Conservation (phyloP, 2,329 filamentous ascomycete species). For the Fusarium tupiense region DNA sequence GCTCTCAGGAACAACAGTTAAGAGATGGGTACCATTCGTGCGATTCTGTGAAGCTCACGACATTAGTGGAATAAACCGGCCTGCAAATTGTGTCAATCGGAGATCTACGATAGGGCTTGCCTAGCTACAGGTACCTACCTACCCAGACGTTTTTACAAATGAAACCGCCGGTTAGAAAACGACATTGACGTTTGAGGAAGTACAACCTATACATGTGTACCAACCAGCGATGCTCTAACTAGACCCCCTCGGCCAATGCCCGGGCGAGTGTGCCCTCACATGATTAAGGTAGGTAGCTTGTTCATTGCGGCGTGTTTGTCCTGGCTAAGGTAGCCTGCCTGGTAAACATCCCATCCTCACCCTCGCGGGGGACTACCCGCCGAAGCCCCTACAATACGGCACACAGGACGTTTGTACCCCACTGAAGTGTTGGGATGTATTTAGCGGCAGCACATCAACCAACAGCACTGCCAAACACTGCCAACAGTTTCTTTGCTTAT, state of each 20-base stretch:
- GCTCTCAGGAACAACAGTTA: background rate
- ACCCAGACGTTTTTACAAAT: background rate
- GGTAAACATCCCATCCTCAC: background rate
- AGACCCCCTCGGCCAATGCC: background rate
- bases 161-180: background rate
- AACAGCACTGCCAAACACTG: background rate
- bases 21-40: background rate
- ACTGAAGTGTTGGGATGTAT: background rate
- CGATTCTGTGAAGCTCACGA: background rate
- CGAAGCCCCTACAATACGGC: background rate
- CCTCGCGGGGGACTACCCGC: background rate
- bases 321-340: background rate
- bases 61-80: background rate
- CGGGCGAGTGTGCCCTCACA: background rate
- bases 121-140: too few species aligned
- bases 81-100: background rate
- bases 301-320: background rate
- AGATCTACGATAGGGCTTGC: background rate
- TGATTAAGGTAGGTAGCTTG: too few species aligned
- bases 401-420: background rate
- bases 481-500: background rate
- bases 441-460: background rate
- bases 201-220: background rate
- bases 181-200: background rate
- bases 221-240: background rate